These are phyloP conservation scores for Amauroascus niger DNA, from an alignment of 2,329 filamentous ascomycete species.

Conservation along the genomic window DNA sequence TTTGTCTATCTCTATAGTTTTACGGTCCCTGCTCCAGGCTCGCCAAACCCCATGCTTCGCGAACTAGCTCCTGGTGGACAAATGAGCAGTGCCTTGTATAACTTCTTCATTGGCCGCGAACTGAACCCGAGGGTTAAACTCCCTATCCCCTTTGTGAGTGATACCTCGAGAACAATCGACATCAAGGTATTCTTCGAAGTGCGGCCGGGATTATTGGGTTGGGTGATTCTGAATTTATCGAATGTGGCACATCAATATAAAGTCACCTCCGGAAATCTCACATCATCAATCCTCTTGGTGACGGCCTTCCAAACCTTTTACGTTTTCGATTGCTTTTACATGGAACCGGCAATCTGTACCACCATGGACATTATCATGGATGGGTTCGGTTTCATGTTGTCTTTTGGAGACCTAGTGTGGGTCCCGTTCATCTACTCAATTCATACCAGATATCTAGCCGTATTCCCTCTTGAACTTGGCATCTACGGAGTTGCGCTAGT, in stretches of 20 bases:
- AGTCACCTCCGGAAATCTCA: slow-evolving; percentile 64
- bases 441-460: slow-evolving; percentile 73
- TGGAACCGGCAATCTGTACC: slow-evolving; percentile 80
- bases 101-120: slow-evolving; percentile 93
- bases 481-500: slow-evolving; percentile 56
- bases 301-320: slow-evolving; percentile 70
- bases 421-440: slow-evolving; percentile 80
- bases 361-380: slow-evolving; percentile 92
- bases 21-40: slow-evolving; percentile 51
- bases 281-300: slow-evolving; percentile 75
- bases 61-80: slow-evolving; percentile 74
- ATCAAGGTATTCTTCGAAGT: slow-evolving; percentile 86
- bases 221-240: slow-evolving; percentile 74
- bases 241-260: slow-evolving; percentile 83
- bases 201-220: slow-evolving; percentile 82
- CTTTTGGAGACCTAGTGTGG: slow-evolving; percentile 88
- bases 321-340: slow-evolving; percentile 72
- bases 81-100: slow-evolving; percentile 76
- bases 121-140: slow-evolving; percentile 70
- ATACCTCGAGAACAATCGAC: slow-evolving; percentile 54
- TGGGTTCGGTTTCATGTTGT: slow-evolving; percentile 89
- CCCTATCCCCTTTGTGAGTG: slow-evolving; percentile 62
- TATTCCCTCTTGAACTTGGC: slow-evolving; percentile 69
- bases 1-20: slow-evolving; percentile 80
- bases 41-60: slow-evolving; percentile 60